Evolutionary conservation across 2,329 filamentous ascomycete species (phyloP).

Genomic region (Penicillium sp.): DNA sequence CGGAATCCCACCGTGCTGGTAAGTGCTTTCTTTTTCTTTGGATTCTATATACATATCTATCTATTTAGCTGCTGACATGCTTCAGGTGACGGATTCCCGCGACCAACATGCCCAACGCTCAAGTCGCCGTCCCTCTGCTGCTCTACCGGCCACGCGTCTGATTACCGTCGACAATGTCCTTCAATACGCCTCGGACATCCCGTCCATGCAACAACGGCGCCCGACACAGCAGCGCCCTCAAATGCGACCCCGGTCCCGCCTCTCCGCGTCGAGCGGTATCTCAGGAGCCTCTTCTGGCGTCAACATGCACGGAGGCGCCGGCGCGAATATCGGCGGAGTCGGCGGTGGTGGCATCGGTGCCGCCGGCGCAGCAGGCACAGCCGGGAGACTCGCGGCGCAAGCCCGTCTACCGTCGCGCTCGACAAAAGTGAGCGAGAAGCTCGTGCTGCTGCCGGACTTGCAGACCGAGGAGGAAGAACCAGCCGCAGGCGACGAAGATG

Average conservation of each 20-base stretch:
- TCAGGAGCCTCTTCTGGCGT: not conserved
- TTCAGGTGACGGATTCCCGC: conserved; percentile 43
- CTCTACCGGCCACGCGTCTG: conserved; percentile 58
- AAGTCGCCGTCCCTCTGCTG: conserved; percentile 26
- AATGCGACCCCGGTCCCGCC: conserved; percentile 28
- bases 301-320: not conserved
- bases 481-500: conserved; percentile 45
- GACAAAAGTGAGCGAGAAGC: conserved; percentile 91
- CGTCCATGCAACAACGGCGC: conserved; percentile 81
- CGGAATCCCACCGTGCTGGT: conserved; percentile 45
- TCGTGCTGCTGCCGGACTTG: conserved; percentile 89
- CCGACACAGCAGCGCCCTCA: conserved; percentile 45
- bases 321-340: not conserved
- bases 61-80: not conserved
- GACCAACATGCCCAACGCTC: conserved; percentile 32
- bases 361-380: conserved; percentile 48
- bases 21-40: conserved; percentile 16
- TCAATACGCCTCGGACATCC: conserved; percentile 89
- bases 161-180: conserved; percentile 92
- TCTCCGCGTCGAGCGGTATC: conserved; percentile 21
- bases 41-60: not conserved
- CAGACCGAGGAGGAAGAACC: conserved; percentile 52
- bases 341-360: conserved; percentile 11
- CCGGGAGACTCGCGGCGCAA: conserved; percentile 52
- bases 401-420: conserved; percentile 74